Conservation (phyloP, 257 asterid genomes). For the Solanum paucissectum region DNA sequence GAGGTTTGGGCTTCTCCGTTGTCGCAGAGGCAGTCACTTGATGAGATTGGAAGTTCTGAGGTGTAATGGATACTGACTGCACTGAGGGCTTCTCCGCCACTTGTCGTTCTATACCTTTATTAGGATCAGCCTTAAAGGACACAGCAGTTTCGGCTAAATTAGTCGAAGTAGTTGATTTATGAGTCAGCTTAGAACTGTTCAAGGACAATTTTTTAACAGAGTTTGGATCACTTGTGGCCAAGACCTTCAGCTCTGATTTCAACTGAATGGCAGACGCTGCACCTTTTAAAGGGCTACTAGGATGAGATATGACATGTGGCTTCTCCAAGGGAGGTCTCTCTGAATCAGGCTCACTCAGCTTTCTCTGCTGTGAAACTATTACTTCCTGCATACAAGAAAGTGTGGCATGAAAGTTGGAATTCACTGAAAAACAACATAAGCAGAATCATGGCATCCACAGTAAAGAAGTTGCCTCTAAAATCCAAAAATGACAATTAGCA, state of each 20-base stretch:
- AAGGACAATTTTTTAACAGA: conserved; percentile 26
- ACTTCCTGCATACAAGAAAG: conserved; percentile 30
- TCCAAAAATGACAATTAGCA: background rate
- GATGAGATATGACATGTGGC: conserved; percentile 21
- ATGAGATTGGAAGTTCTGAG: conserved; percentile 21
- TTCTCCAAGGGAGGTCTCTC: conserved; percentile 19
- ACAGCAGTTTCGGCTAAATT: conserved; percentile 29
- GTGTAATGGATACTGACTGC: conserved; percentile 10
- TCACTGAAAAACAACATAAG: background rate
- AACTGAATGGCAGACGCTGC: conserved; percentile 5
- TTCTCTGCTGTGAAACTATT: conserved; percentile 23
- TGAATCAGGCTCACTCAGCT: conserved; percentile 9
- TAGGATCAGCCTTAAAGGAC: conserved; percentile 20
- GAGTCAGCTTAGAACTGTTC: conserved; percentile 29
- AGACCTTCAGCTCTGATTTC: conserved; percentile 28
- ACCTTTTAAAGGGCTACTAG: conserved; percentile 41
- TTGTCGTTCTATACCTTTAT: conserved; percentile 23
- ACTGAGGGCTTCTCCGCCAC: conserved; percentile 25
- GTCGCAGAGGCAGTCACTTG: conserved; percentile 15
- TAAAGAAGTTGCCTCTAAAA: background rate
- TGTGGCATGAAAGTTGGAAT: background rate
- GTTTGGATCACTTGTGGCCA: conserved; percentile 13
- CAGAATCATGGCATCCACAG: background rate
- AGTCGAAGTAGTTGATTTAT: conserved; percentile 12
- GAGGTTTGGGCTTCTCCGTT: conserved; percentile 33